phyloP scores from a whole-genome alignment of 2,329 filamentous ascomycete species.

The Leptodontidium sp. region DNA sequence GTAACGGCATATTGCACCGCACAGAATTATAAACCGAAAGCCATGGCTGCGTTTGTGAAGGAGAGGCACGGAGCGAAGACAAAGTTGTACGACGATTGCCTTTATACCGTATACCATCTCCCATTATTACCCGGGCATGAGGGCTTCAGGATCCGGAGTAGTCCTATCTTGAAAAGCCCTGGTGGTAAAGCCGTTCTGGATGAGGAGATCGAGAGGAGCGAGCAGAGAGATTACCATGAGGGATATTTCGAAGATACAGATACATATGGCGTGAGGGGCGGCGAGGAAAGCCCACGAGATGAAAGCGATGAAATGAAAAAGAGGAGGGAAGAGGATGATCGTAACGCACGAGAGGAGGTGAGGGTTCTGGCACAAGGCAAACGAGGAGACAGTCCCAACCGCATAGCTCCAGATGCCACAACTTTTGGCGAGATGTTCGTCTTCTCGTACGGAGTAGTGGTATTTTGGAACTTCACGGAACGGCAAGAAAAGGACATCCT shows the following conservation, averaged over 20 bases:
- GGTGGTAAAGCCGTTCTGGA: slow-evolving; percentile 93
- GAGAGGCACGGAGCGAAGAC: slow-evolving; percentile 89
- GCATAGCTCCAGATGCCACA: slow-evolving; percentile 74
- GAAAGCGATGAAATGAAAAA: slow-evolving; percentile 48
- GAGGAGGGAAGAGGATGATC: slow-evolving; percentile 44
- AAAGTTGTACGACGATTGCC: slow-evolving; percentile 96
- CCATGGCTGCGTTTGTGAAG: slow-evolving; percentile 87
- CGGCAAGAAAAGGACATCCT: slow-evolving; percentile 96
- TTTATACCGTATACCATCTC: slow-evolving; percentile 94
- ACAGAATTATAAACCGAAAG: slow-evolving; percentile 88
- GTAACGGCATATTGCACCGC: slow-evolving; percentile 97
- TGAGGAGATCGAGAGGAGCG: slow-evolving; percentile 94
- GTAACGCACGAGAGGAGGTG: slow-evolving; percentile 48
- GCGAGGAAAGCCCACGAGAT: slow-evolving; percentile 55
- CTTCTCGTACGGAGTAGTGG: slow-evolving; percentile 95
- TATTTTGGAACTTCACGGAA: slow-evolving; percentile 99
- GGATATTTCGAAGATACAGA: slow-evolving; percentile 83
- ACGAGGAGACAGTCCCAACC: slow-evolving; percentile 60
- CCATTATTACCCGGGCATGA: slow-evolving; percentile 86
- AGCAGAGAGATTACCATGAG: slow-evolving; percentile 87
- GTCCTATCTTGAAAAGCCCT: slow-evolving; percentile 89
- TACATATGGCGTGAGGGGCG: slow-evolving; percentile 58
- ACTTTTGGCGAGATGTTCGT: slow-evolving; percentile 95
- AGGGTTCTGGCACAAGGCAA: slow-evolving; percentile 49
- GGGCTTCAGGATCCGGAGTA: slow-evolving; percentile 87